Conservation (phyloP, 2,329 filamentous ascomycete species). For the Sordariomycetes sp. region DNA sequence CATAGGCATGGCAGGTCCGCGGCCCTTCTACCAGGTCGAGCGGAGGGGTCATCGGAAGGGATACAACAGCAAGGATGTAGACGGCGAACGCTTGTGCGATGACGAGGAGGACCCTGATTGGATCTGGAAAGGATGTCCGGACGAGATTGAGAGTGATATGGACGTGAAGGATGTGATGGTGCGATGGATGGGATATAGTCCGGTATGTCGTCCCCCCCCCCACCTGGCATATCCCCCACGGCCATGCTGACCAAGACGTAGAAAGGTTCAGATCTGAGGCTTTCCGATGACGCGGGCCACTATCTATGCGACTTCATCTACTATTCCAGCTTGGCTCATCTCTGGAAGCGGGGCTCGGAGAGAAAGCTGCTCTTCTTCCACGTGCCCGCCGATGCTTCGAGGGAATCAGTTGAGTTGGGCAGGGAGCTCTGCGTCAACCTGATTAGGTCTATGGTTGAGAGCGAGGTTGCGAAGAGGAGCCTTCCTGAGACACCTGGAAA, state of each 20-base stretch:
- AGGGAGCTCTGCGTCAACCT: slow-evolving; percentile 43
- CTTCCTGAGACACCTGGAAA: not conserved
- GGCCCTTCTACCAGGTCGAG: slow-evolving; percentile 62
- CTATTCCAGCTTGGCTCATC: slow-evolving; percentile 56
- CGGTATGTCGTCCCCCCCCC: slow-evolving; percentile 27
- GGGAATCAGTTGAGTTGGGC: slow-evolving; percentile 36
- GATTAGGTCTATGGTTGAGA: slow-evolving; percentile 47
- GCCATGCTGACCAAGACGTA: slow-evolving; percentile 8
- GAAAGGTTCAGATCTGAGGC: slow-evolving; percentile 36
- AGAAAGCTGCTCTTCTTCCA: slow-evolving; percentile 60
- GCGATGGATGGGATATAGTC: slow-evolving; percentile 43
- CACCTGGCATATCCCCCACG: not conserved
- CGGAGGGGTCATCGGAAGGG: slow-evolving; percentile 60
- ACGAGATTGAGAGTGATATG: slow-evolving; percentile 47
- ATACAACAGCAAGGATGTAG: slow-evolving; percentile 63
- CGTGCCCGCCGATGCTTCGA: slow-evolving; percentile 52
- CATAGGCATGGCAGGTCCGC: slow-evolving; percentile 67
- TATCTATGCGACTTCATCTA: slow-evolving; percentile 77
- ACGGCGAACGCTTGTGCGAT: slow-evolving; percentile 48
- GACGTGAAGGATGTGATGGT: slow-evolving; percentile 46
- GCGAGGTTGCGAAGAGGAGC: slow-evolving; percentile 21
- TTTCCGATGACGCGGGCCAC: slow-evolving; percentile 61
- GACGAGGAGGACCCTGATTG: slow-evolving; percentile 38
- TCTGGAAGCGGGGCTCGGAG: slow-evolving; percentile 35
- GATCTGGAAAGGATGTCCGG: slow-evolving; percentile 45